Base-by-base conservation (phyloP, 2,329 filamentous ascomycete genomes). In the Meredithiella fracta region DNA sequence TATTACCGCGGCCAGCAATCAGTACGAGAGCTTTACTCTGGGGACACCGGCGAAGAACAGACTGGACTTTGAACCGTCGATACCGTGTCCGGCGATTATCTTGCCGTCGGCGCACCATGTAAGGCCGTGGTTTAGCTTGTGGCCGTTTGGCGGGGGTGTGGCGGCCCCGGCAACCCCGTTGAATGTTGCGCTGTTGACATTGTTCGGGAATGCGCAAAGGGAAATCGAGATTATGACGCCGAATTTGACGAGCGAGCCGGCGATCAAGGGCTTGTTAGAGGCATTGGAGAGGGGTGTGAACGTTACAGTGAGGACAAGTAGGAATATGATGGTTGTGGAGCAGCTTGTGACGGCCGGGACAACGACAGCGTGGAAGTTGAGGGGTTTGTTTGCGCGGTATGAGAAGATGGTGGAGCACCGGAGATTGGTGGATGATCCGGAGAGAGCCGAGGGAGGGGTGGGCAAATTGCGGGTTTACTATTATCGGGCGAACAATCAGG, bases 321-420 rank as follows among this genome's bases (percentile, higher is more conserved):
- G 75, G 58, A 71, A 72, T 14, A 80, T 90, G 73, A 90, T 89
- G 85, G 64, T 85, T 15, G 68, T 86, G 29, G 87, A 94, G 68
- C 87, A 94, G 65, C 70, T 92, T n/a, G 71, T 87, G 23, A 92
- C 86, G 0, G 82, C 85, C 0, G 83, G 83, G 0, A 89, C 83
- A 0, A 86, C 82, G 0, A 91, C 86, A 0, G 72, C 78, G 0
- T 71, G 77, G 60, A 85, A 82, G 59, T 63, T 92, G 3, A 71
- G 69, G 26, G 73, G 69, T 49, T 70, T 91, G 7, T 71, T 82
- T 2, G 73, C 73, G 47, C 69, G 71, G 23, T 82, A 86, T 62
- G 65, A 70, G 37, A 61, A 62, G 31, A 55, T 67, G 34, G 54
- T 62, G 38, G 52, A 61, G 8, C 58, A 60, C 22, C 53, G 42